Percentiles rank a stretch among this genome's conserved stretches.
Evolutionary conservation across 2,329 filamentous ascomycete species (phyloP).

Genomic region (Colletotrichum higginsianum): DNA sequence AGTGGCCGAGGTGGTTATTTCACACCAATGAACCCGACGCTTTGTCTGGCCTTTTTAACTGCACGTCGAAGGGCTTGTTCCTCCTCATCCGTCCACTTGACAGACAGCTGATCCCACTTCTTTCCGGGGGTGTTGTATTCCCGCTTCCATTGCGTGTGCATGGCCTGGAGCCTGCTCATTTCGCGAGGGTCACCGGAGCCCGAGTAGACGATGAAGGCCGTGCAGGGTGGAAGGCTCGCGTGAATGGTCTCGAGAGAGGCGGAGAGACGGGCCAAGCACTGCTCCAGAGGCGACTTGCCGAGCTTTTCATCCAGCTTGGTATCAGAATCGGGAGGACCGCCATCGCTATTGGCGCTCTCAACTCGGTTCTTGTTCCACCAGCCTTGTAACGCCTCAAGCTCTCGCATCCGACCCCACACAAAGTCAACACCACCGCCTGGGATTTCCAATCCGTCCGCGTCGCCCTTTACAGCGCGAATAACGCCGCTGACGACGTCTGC

Average conservation of each 20-base stretch:
- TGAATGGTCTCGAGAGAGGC: slow-evolving; percentile 69
- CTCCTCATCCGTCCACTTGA: slow-evolving; percentile 78
- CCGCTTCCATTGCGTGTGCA: slow-evolving; percentile 73
- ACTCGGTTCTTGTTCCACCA: slow-evolving; percentile 76
- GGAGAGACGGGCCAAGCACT: slow-evolving; percentile 61
- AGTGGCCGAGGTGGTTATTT: slow-evolving; percentile 62
- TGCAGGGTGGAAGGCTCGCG: slow-evolving; percentile 73
- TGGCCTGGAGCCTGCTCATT: slow-evolving; percentile 73
- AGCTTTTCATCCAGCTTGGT: slow-evolving; percentile 47
- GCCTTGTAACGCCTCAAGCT: slow-evolving; percentile 75
- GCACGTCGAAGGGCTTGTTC: slow-evolving; percentile 74
- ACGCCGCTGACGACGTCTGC: slow-evolving; percentile 70
- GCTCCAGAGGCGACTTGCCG: slow-evolving; percentile 57
- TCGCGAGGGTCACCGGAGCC: slow-evolving; percentile 78
- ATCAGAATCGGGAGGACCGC: slow-evolving; percentile 52
- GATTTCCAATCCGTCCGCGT: slow-evolving; percentile 70
- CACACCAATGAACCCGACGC: slow-evolving; percentile 75
- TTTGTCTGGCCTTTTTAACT: slow-evolving; percentile 70
- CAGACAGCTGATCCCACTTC: slow-evolving; percentile 77
- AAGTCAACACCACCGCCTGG: slow-evolving; percentile 75
- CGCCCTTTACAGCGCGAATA: slow-evolving; percentile 72
- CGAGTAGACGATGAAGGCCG: slow-evolving; percentile 75
- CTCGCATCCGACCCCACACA: slow-evolving; percentile 76
- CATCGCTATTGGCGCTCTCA: slow-evolving; percentile 51
- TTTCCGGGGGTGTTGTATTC: slow-evolving; percentile 75